Percentiles rank a stretch among this genome's conserved stretches.
phyloP scores from a whole-genome alignment of 495 filamentous ascomycete genomes.

The Penicillium bialowiezense region DNA sequence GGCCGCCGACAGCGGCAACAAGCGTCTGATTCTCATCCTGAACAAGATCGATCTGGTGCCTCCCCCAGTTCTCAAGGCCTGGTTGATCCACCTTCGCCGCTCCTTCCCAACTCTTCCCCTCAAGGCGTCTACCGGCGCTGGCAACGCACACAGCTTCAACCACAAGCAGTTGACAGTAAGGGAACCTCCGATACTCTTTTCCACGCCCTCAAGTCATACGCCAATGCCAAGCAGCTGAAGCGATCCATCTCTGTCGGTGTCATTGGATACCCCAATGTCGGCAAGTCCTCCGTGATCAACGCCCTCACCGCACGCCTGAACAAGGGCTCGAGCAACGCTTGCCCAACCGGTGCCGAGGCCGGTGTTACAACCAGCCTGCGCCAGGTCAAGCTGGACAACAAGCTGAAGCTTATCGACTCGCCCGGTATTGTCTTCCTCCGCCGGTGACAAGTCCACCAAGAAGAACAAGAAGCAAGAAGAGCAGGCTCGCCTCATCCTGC shows the following conservation, averaged over 20 bases:
- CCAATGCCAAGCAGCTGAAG: conserved; percentile 79
- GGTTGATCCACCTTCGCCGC: conserved; percentile 81
- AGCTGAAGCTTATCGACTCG: conserved; percentile 90
- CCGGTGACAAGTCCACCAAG: conserved; percentile 47
- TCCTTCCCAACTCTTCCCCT: conserved; percentile 93
- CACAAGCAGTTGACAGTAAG: conserved; percentile 83
- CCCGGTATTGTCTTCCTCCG: conserved; percentile 93
- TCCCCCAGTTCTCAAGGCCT: conserved; percentile 71
- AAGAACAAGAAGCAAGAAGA: conserved; percentile 57
- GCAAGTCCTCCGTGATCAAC: conserved; percentile 97
- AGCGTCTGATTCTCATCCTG: conserved; percentile 86
- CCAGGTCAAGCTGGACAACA: conserved; percentile 91
- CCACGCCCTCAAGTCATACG: conserved; percentile 85
- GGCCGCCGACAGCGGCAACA: conserved; percentile 76
- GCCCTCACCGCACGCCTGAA: conserved; percentile 80
- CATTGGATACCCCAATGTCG: conserved; percentile 96
- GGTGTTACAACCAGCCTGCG: conserved; percentile 88
- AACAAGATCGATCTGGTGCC: conserved; percentile 98
- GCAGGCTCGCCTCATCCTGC: conserved; percentile 78
- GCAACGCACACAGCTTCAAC: conserved; percentile 88
- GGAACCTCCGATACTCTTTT: conserved; percentile 85
- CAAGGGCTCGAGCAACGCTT: conserved; percentile 62
- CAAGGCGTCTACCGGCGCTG: conserved; percentile 76
- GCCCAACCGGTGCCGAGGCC: conserved; percentile 87
- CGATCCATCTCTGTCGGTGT: conserved; percentile 88